These are phyloP conservation scores for Coemansia sp. DNA, from an alignment of 192 early-diverging fungal genomes.

Conservation along the genomic window DNA sequence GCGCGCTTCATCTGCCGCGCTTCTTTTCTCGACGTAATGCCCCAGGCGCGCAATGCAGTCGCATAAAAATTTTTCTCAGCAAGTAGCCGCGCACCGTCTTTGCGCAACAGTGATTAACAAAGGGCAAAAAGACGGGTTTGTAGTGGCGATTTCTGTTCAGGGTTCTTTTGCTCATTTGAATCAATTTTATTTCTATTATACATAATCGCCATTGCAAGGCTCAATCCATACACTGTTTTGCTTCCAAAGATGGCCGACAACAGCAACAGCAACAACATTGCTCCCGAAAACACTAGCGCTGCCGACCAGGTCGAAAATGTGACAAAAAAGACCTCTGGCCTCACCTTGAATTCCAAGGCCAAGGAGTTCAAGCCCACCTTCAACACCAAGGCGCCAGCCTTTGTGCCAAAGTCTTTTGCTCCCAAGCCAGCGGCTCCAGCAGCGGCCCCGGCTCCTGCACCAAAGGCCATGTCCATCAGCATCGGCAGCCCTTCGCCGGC, in stretches of 20 bases:
- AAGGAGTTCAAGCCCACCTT: constrained; percentile 65
- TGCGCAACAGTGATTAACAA: too few relatives aligned
- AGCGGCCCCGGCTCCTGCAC: constrained; percentile 9
- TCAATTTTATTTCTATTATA: too few relatives aligned
- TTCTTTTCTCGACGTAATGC: too few relatives aligned
- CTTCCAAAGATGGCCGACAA: constrained; percentile 27
- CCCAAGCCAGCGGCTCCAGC: constrained; percentile 39
- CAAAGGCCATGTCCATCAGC: constrained; percentile 26
- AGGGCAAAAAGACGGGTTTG: too few relatives aligned
- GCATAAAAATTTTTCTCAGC: too few relatives aligned
- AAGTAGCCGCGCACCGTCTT: too few relatives aligned
- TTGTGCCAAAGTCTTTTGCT: constrained; percentile 63
- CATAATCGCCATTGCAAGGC: too few relatives aligned
- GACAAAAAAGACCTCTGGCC: constrained; percentile 50
- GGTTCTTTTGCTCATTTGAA: too few relatives aligned
- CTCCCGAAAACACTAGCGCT: not conserved
- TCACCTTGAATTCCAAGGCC: constrained; percentile 60
- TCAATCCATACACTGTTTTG: too few relatives aligned
- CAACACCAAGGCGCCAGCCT: constrained; percentile 57
- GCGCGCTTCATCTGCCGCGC: too few relatives aligned
- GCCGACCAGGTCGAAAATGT: constrained; percentile 21
- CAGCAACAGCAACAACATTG: constrained; percentile 9
- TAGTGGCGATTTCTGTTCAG: too few relatives aligned
- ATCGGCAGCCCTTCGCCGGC: constrained; percentile 18
- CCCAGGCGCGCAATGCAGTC: too few relatives aligned